Evolutionary conservation across 257 asterid species (phyloP).

Genomic region (Echium plantagineum): DNA sequence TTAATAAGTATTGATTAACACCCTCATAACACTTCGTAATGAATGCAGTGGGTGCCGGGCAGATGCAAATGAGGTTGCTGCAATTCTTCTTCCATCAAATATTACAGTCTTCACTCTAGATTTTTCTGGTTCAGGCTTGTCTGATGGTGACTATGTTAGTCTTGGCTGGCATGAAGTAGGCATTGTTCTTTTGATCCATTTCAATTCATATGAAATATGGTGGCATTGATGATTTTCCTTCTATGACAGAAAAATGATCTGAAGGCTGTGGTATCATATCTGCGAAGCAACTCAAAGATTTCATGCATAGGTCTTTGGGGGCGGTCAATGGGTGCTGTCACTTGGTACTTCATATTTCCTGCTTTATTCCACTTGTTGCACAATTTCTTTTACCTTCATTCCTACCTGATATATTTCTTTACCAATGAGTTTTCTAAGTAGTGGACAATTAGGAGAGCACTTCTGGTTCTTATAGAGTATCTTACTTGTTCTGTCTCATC

Average conservation of each 20-base stretch:
- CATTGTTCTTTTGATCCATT: conserved; percentile 12
- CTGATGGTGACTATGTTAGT: conserved; percentile 89
- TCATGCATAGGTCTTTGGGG: conserved; percentile 98
- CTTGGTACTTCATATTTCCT: conserved; percentile 39
- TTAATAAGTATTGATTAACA: neutral
- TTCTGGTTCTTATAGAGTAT: neutral
- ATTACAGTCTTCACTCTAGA: conserved; percentile 90
- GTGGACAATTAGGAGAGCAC: neutral
- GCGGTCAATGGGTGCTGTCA: conserved; percentile 98
- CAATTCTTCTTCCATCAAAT: conserved; percentile 82
- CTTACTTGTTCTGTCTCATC: neutral
- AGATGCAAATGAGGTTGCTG: conserved; percentile 97
- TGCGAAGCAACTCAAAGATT: conserved; percentile 56
- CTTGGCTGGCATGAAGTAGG: conserved; percentile 97
- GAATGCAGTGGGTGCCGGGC: conserved; percentile 92
- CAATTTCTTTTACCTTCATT: conserved; percentile 1
- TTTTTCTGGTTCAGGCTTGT: conserved; percentile 93
- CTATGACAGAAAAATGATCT: conserved; percentile 81
- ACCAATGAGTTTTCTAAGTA: neutral
- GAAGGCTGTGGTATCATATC: conserved; percentile 74
- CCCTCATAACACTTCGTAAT: neutral
- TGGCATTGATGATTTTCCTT: conserved; percentile 9
- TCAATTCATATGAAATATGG: conserved; percentile 5
- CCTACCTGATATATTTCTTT: neutral
- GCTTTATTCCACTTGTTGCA: neutral